A percentile compares a stretch with the other conserved stretches of the same genome.
Evolutionary conservation across 805 yeast species (phyloP).

Genomic region (Yarrowia sp.): DNA sequence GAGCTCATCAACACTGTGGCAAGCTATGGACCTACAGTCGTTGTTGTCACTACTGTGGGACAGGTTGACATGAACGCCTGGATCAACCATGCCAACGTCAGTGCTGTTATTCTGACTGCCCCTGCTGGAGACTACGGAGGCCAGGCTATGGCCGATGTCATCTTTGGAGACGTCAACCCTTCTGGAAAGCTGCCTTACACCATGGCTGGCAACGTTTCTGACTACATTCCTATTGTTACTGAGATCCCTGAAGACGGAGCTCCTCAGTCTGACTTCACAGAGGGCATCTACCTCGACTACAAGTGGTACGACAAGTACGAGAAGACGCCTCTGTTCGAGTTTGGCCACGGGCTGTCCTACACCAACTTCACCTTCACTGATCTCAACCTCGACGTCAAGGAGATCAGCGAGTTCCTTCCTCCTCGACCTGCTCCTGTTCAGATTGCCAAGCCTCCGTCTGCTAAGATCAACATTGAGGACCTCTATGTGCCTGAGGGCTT

Average conservation of each 20-base stretch:
- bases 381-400: constrained; percentile 45
- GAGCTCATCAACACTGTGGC: constrained; percentile 51
- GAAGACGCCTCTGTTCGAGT: constrained; percentile 57
- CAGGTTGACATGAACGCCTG: constrained; percentile 56
- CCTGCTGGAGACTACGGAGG: constrained; percentile 59
- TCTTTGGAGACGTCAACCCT: constrained; percentile 62
- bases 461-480: constrained; percentile 39
- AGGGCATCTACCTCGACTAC: constrained; percentile 55
- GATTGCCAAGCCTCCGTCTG: background rate
- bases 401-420: constrained; percentile 47
- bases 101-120: constrained; percentile 54
- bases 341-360: constrained; percentile 62
- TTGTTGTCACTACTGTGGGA: constrained; percentile 58
- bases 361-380: constrained; percentile 43
- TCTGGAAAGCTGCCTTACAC: constrained; percentile 65
- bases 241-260: constrained; percentile 40
- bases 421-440: constrained; percentile 36
- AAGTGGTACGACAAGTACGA: constrained; percentile 55
- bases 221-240: constrained; percentile 49
- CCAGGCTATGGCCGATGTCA: constrained; percentile 53
- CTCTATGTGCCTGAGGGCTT: constrained; percentile 52
- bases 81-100: constrained; percentile 56
- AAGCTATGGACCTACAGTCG: constrained; percentile 52
- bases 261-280: constrained; percentile 40
- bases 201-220: constrained; percentile 51